A percentile compares a stretch with the other conserved stretches of the same genome.
These are phyloP conservation scores for Jaapia argillacea DNA, from an alignment of 768 basidiomycete species.

Conservation along the genomic window DNA sequence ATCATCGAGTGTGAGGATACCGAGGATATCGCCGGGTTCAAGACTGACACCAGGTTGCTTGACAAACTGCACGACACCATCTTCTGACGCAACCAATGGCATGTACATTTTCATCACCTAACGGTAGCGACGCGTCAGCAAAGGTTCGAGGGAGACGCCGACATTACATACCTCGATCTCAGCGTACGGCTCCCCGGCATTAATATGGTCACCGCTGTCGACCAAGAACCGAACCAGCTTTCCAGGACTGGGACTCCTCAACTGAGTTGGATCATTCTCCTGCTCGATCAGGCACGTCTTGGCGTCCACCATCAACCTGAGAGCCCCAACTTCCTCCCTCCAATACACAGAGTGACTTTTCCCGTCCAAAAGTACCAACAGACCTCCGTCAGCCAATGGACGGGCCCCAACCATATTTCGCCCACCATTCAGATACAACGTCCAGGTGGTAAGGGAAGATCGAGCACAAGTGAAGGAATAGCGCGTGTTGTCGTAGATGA, in stretches of 20 bases:
- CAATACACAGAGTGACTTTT: slow-evolving; percentile 97
- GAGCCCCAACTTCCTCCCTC: slow-evolving; percentile 94
- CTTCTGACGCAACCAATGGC: slow-evolving; percentile 91
- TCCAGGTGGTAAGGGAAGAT: slow-evolving; percentile 83
- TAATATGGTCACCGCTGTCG: slow-evolving; percentile 95
- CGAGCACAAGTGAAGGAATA: slow-evolving; percentile 95
- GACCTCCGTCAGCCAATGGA: slow-evolving; percentile 88
- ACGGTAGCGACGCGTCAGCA: slow-evolving; percentile 3
- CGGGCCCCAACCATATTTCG: slow-evolving; percentile 87
- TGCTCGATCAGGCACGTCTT: slow-evolving; percentile 99
- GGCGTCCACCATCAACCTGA: slow-evolving; percentile 88
- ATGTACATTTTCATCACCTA: slow-evolving; percentile 99
- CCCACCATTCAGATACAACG: slow-evolving; percentile 93
- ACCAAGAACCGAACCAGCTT: slow-evolving; percentile 92
- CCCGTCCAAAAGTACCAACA: slow-evolving; percentile 85
- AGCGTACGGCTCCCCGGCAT: slow-evolving; percentile 93
- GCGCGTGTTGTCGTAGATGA: slow-evolving; percentile 92
- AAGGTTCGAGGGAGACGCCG: slow-evolving; percentile 1
- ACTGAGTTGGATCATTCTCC: slow-evolving; percentile 97
- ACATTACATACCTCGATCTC: slow-evolving; percentile 79
- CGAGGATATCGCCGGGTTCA: slow-evolving; percentile 94
- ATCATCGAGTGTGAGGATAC: slow-evolving; percentile 93
- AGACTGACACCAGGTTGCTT: slow-evolving; percentile 98
- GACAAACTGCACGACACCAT: slow-evolving; percentile 89
- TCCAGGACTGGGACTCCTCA: slow-evolving; percentile 92